Evolutionary conservation across 352 stramenopile genomes (phyloP).

Genomic region (Globisporangium cystogenes): DNA sequence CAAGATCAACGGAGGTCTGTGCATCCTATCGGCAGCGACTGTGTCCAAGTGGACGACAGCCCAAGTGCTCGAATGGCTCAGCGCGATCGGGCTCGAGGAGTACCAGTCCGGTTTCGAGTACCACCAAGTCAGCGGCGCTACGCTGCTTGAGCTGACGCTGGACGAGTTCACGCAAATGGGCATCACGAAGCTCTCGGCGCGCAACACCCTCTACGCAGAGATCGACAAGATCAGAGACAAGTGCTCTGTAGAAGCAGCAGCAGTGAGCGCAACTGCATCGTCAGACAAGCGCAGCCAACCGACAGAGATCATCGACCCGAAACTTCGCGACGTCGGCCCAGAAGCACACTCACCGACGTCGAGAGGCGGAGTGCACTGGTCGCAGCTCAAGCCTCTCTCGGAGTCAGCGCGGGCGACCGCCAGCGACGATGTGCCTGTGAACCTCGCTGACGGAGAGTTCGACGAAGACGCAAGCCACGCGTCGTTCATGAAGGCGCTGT

Average conservation of each 20-base stretch:
- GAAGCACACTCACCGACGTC: conserved; percentile 21
- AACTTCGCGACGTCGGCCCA: conserved; percentile 35
- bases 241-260: conserved; percentile 6
- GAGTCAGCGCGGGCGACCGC: conserved; percentile 19
- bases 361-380: conserved; percentile 46
- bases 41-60: conserved; percentile 43
- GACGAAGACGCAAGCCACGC: conserved; percentile 65
- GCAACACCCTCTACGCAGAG: conserved; percentile 51
- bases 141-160: conserved; percentile 35
- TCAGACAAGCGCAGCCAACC: background rate
- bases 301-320: conserved; percentile 53
- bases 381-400: conserved; percentile 50
- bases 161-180: conserved; percentile 48
- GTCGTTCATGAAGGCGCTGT: conserved; percentile 74
- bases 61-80: conserved; percentile 67
- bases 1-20: background rate
- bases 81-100: conserved; percentile 49
- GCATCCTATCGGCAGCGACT: conserved; percentile 28
- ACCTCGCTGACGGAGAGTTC: conserved; percentile 73
- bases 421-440: conserved; percentile 39
- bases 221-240: conserved; percentile 41
- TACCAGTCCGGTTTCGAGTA: conserved; percentile 70
- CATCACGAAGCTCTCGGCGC: conserved; percentile 42
- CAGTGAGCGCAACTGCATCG: background rate
- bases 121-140: conserved; percentile 59